These are phyloP conservation scores for Euphorbia tirucalli DNA, from an alignment of 345 rosid species.

Conservation along the genomic window DNA sequence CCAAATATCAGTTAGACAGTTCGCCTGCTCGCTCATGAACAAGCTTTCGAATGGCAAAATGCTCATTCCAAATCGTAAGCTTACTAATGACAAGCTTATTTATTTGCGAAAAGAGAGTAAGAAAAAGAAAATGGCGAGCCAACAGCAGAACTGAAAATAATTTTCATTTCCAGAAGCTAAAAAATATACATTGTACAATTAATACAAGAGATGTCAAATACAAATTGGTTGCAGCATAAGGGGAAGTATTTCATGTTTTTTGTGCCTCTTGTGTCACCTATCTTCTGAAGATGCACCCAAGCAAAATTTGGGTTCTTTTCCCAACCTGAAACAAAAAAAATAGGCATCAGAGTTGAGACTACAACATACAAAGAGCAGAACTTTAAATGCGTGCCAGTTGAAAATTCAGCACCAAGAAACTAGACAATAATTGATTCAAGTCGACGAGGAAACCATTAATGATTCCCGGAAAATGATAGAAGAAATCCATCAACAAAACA, in stretches of 20 bases:
- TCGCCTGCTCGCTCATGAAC: too few species aligned
- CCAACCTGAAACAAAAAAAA: conserved; percentile 28
- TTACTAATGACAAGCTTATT: not conserved
- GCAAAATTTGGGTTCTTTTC: conserved; percentile 21
- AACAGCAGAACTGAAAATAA: conserved; percentile 9
- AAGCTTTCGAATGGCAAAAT: too few species aligned
- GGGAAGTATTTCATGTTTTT: conserved; percentile 15
- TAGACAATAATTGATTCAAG: not conserved
- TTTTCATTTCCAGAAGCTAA: conserved; percentile 5
- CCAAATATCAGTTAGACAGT: too few species aligned
- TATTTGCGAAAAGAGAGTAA: not conserved
- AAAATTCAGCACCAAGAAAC: too few species aligned
- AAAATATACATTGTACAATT: conserved; percentile 28
- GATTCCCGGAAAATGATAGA: not conserved
- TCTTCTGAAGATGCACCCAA: conserved; percentile 25
- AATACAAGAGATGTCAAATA: conserved; percentile 23
- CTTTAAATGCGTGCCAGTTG: not conserved
- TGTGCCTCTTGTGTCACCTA: conserved; percentile 19
- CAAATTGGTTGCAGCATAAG: conserved; percentile 15
- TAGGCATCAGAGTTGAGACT: not conserved
- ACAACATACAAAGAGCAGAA: not conserved
- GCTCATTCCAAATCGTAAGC: too few species aligned
- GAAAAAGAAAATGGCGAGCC: too few species aligned
- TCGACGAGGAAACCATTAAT: not conserved
- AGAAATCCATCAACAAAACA: not conserved